Evolutionary conservation across 208 protist species (phyloP).

Genomic region (Vickermania spadyakhi): DNA sequence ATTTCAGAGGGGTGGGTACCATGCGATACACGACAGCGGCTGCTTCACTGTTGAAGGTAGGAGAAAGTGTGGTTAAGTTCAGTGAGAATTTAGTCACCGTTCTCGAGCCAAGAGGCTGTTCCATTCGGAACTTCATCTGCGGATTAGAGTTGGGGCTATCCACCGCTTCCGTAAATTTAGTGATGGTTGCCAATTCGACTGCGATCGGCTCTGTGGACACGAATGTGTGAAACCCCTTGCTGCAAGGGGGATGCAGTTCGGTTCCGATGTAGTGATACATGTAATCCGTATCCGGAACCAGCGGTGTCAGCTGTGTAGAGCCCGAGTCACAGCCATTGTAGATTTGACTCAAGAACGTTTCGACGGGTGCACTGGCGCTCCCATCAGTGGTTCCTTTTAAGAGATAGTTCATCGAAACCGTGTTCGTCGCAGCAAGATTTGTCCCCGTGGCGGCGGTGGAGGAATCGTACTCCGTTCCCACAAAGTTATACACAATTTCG

Average conservation of each 20-base stretch:
- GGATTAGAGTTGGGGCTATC: neutral
- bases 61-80: neutral
- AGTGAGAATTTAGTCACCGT: neutral
- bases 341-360: neutral
- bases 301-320: neutral
- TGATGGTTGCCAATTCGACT: neutral
- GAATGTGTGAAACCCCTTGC: neutral
- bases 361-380: neutral
- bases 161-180: neutral
- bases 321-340: neutral
- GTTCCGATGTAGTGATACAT: neutral
- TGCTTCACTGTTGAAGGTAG: neutral
- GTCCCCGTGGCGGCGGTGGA: neutral
- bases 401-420: neutral
- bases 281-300: neutral
- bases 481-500: neutral
- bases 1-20: neutral
- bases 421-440: neutral
- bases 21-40: neutral
- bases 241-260: neutral
- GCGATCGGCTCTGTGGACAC: neutral
- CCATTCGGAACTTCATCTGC: neutral
- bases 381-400: neutral
- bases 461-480: neutral
- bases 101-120: neutral